A percentile compares a stretch with the other conserved stretches of the same genome.
Evolutionary conservation across 2,329 filamentous ascomycete species (phyloP).

Genomic region (Fusarium sp.): DNA sequence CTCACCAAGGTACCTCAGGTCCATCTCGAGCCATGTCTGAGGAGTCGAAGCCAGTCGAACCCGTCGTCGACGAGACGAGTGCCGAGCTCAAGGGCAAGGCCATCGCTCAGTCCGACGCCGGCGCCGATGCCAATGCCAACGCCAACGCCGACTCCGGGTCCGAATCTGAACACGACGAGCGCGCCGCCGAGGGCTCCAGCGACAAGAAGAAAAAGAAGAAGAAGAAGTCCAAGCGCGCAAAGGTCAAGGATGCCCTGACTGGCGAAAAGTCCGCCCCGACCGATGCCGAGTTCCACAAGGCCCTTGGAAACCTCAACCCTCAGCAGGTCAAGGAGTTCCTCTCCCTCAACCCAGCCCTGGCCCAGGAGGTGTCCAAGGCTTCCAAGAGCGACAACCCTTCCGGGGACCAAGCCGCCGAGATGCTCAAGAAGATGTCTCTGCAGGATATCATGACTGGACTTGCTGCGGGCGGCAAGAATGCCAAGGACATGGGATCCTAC

Average conservation of each 20-base stretch:
- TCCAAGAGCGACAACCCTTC: conserved; percentile 52
- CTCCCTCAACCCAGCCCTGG: conserved; percentile 77
- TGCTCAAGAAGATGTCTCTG: conserved; percentile 71
- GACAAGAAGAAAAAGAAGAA: conserved; percentile 67
- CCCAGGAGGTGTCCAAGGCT: conserved; percentile 63
- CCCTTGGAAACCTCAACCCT: conserved; percentile 64
- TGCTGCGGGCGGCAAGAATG: conserved; percentile 84
- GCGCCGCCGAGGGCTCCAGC: conserved; percentile 51
- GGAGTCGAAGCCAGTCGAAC: conserved; percentile 71
- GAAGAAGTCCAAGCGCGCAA: conserved; percentile 73
- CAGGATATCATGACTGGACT: conserved; percentile 79
- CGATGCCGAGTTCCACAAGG: conserved; percentile 59
- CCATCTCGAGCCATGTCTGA: conserved; percentile 57
- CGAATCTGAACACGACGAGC: conserved; percentile 52
- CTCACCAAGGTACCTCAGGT: conserved; percentile 7
- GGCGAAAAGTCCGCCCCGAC: conserved; percentile 49
- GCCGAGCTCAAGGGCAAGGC: conserved; percentile 62
- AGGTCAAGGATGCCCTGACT: conserved; percentile 61
- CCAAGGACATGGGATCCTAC: conserved; percentile 96
- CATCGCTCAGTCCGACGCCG: conserved; percentile 51
- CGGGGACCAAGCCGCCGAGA: conserved; percentile 59
- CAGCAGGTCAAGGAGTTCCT: conserved; percentile 74
- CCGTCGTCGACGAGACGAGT: conserved; percentile 60
- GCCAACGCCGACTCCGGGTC: conserved; percentile 60
- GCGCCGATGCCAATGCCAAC: conserved; percentile 61